phyloP scores from a whole-genome alignment of 176 grass and related monocot genomes.

The Hsuehochloa calcarea region DNA sequence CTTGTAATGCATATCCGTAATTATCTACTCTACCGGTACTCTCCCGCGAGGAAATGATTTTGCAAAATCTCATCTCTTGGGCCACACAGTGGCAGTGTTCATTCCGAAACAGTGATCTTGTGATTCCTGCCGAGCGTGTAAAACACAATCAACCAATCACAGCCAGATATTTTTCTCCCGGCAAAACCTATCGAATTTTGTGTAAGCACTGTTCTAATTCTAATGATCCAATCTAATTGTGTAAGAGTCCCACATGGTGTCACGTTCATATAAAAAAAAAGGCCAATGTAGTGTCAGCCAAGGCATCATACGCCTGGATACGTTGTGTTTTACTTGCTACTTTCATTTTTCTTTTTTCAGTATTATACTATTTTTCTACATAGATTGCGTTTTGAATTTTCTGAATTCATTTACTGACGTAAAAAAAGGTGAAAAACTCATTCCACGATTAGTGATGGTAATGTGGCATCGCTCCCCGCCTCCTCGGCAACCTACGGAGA shows the following conservation, averaged over 20 bases:
- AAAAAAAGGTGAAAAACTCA: no score
- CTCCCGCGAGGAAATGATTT: background rate
- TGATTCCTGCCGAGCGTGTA: background rate
- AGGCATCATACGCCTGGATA: no score
- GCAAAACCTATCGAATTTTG: background rate
- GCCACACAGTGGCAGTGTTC: background rate
- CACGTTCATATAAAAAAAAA: background rate
- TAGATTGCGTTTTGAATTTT: no score
- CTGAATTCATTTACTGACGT: no score
- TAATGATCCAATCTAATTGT: background rate
- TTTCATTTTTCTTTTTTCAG: no score
- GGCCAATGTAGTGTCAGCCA: no score
- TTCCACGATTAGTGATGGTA: no score
- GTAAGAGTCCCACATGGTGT: background rate
- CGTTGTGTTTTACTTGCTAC: no score
- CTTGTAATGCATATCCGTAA: background rate
- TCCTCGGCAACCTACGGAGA: no score
- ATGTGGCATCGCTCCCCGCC: no score
- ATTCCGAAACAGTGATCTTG: background rate
- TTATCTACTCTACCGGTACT: background rate
- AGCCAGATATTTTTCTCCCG: background rate
- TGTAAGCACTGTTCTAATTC: background rate
- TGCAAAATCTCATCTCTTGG: no score
- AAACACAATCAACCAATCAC: background rate
- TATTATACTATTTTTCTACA: no score